Evolutionary conservation across 495 filamentous ascomycete species (phyloP).

Genomic region (Trichoderma parareesei): DNA sequence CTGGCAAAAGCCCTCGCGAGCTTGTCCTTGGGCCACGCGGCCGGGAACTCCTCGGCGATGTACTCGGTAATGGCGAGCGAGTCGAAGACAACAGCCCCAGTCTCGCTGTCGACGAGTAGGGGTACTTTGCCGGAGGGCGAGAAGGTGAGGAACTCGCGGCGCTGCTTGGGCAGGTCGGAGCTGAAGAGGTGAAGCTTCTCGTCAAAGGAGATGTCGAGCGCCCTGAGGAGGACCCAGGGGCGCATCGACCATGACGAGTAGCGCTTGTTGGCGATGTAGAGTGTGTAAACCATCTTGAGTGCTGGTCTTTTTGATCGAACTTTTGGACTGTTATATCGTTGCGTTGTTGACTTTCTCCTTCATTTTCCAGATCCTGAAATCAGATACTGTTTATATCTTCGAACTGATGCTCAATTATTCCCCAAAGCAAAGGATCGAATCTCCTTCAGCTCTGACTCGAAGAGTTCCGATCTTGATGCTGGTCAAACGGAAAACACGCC

Average conservation of each 20-base stretch:
- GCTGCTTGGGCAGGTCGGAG: slow-evolving; percentile 13
- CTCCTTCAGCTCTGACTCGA: no score
- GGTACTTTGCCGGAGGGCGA: slow-evolving; percentile 27
- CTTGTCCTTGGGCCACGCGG: slow-evolving; percentile 38
- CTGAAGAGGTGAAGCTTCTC: slow-evolving; percentile 18
- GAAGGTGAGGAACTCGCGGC: slow-evolving; percentile 22
- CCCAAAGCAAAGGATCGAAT: no score
- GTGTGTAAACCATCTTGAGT: slow-evolving; percentile 18
- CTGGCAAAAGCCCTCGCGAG: slow-evolving; percentile 42
- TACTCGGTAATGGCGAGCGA: slow-evolving; percentile 49
- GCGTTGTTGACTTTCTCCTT: no score
- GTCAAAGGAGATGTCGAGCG: slow-evolving; percentile 23
- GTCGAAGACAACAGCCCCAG: slow-evolving; percentile 30
- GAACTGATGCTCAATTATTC: no score
- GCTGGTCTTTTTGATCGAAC: not conserved
- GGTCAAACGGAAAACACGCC: no score
- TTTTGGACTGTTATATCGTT: not conserved
- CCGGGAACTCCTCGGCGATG: slow-evolving; percentile 45
- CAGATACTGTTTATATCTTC: no score
- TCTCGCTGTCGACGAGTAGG: slow-evolving; percentile 20
- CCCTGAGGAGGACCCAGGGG: slow-evolving; percentile 25
- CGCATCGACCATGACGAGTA: slow-evolving; percentile 31
- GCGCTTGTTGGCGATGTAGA: slow-evolving; percentile 29
- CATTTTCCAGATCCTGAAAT: no score
- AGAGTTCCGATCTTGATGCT: no score